Evolutionary conservation across 306 rosid species (phyloP).

Genomic region (Trifolium repens): DNA sequence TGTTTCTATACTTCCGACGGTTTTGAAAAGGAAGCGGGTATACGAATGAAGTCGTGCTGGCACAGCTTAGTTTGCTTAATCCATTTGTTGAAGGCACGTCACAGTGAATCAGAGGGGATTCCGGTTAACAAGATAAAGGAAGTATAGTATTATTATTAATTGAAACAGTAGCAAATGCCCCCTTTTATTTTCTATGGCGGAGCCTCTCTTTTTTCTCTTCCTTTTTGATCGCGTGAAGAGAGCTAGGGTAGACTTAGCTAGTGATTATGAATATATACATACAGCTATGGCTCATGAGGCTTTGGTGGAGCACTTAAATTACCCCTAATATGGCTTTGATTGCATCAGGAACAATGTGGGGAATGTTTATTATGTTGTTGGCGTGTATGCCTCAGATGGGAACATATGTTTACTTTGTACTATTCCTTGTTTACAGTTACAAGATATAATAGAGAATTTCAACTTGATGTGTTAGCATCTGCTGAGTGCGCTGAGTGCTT

Average conservation of each 20-base stretch:
- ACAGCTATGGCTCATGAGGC: conserved; percentile 24
- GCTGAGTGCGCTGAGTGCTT: neutral
- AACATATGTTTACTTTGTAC: conserved; percentile 41
- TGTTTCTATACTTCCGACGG: conserved; percentile 67
- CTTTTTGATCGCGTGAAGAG: conserved; percentile 34
- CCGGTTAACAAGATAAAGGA: conserved; percentile 28
- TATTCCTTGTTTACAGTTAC: conserved; percentile 34
- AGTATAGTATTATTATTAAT: conserved; percentile 39
- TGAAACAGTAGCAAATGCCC: conserved; percentile 41
- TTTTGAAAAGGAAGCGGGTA: conserved; percentile 88
- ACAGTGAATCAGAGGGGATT: conserved; percentile 27
- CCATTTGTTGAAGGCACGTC: conserved; percentile 40
- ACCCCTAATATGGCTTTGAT: conserved; percentile 36
- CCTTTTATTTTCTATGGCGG: conserved; percentile 42
- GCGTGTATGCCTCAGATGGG: conserved; percentile 33
- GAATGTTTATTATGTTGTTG: conserved; percentile 36
- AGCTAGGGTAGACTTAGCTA: conserved; percentile 34
- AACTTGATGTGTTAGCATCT: neutral
- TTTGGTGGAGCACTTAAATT: conserved; percentile 26
- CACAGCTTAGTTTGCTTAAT: conserved; percentile 2
- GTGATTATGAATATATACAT: conserved; percentile 29
- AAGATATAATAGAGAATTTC: conserved; percentile 36
- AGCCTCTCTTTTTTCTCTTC: conserved; percentile 4
- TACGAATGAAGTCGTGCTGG: conserved; percentile 62
- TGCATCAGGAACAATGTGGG: conserved; percentile 35